Percentiles rank a stretch among this genome's conserved stretches.
These are phyloP conservation scores for Penicillium griseofulvum DNA, from an alignment of 2,329 filamentous ascomycete genomes.

Conservation along the genomic window DNA sequence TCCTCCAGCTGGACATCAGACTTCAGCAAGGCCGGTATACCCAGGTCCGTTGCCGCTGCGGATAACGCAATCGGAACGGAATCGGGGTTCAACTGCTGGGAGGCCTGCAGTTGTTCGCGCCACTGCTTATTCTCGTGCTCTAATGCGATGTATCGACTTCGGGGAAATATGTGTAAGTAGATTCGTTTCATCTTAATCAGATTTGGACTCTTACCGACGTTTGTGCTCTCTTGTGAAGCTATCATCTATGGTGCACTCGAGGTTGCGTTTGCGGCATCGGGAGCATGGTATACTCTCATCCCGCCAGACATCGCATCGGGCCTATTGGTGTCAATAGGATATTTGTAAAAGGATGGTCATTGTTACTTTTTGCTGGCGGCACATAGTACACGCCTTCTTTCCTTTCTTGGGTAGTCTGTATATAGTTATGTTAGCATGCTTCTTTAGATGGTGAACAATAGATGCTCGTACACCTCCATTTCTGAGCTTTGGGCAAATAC, in stretches of 20 bases:
- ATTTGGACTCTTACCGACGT: slow-evolving; percentile 31
- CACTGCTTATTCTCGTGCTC: slow-evolving; percentile 40
- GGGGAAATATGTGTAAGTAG: background rate
- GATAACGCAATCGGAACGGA: slow-evolving; percentile 29
- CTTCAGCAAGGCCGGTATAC: slow-evolving; percentile 16
- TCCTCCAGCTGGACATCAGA: slow-evolving; percentile 2
- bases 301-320: slow-evolving; percentile 42
- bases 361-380: slow-evolving; percentile 46
- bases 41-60: slow-evolving; percentile 34
- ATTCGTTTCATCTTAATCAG: background rate
- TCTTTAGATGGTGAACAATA: background rate
- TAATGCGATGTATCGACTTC: slow-evolving; percentile 38
- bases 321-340: slow-evolving; percentile 18
- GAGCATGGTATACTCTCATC: slow-evolving; percentile 37
- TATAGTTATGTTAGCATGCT: slow-evolving; percentile 13
- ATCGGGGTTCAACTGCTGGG: slow-evolving; percentile 20
- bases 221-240: slow-evolving; percentile 46
- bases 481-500: background rate
- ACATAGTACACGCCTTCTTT: slow-evolving; percentile 46
- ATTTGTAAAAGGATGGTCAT: background rate
- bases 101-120: slow-evolving; percentile 33
- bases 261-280: slow-evolving; percentile 39
- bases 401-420: slow-evolving; percentile 26
- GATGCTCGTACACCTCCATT: slow-evolving; percentile 15
- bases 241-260: slow-evolving; percentile 41